Base-by-base conservation (phyloP, 331 rosid species). In the Erythrophleum ivorense region DNA sequence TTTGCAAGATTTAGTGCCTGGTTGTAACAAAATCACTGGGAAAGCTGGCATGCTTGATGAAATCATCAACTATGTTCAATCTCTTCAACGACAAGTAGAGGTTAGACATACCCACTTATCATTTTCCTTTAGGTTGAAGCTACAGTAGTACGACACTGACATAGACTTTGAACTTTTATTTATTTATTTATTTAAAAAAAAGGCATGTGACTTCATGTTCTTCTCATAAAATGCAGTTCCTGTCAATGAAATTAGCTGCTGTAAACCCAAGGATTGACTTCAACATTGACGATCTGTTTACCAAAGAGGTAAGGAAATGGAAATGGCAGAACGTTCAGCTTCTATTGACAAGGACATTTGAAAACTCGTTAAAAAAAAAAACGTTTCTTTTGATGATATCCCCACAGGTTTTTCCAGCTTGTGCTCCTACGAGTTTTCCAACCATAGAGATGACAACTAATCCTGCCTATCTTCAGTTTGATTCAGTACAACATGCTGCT, bases 211-310 rank as follows among this genome's bases (percentile, higher is more conserved):
- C 72, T 40, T 7, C 3, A 41, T 41, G 53, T 18, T 41, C 3
- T 67, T 10, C 64, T 81, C 52, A 21, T 36, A 6, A 15, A 78
- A 69, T 88, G 87, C 97, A 95, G 99, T 93, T 93, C 86, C 84
- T 95, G 88, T 95, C 99, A n/a, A 93, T 93, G 98, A 95, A 95
- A 89, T 81, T 95, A 86, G 98, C 99, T 49, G 86, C 99, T 71
- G 94, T 92, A n/a, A 95, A 95, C 69, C 97, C 99, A 60, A 86
- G 91, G 84, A 85, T 95, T 75, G 98, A 95, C 81, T 84, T 91
- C 89, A 91, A 95, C 88, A 78, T 91, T 46, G 98, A 93, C 38
- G 97, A 95, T 81, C 80, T 91, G 66, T 87, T 95, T 78, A 71
- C 88, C 34, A 93, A 93, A 93, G 99, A 93, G 97, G 98, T 93